phyloP scores from a whole-genome alignment of 1,284 basidiomycete genomes.

The Cerrena zonata region DNA sequence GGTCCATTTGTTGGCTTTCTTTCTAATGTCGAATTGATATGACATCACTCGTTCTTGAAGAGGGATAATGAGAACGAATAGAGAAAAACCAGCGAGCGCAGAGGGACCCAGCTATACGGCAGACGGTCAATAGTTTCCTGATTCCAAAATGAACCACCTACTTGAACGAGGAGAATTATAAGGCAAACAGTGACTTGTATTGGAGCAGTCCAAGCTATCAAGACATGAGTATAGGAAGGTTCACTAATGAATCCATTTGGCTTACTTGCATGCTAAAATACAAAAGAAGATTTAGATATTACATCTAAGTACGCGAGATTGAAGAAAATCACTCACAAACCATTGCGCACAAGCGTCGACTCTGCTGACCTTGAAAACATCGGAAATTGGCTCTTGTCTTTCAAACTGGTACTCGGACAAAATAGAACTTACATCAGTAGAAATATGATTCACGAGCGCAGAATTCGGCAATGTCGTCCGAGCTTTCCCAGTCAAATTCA shows the following conservation, averaged over 20 bases:
- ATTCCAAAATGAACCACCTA: no score
- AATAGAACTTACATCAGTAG: conserved; percentile 50
- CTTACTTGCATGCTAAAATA: conserved; percentile 40
- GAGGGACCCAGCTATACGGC: conserved; percentile 60
- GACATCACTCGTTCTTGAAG: conserved; percentile 70
- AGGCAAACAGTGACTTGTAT: conserved; percentile 61
- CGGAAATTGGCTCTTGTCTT: conserved; percentile 5
- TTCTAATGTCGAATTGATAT: conserved; percentile 56
- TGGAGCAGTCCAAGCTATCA: conserved; percentile 66
- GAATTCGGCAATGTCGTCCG: conserved; percentile 61
- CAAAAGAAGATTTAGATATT: background rate
- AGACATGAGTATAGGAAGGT: no score
- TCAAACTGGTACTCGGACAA: conserved; percentile 6
- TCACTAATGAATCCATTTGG: background rate
- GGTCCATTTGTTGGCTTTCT: conserved; percentile 62
- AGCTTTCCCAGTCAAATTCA: conserved; percentile 62
- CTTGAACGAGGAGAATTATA: conserved; percentile 56
- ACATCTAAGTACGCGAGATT: conserved; percentile 1
- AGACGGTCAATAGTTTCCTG: conserved; percentile 8
- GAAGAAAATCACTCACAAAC: conserved; percentile 47
- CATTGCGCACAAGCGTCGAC: conserved; percentile 58
- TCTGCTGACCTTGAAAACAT: conserved; percentile 40
- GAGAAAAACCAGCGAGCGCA: conserved; percentile 71
- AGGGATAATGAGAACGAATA: conserved; percentile 66
- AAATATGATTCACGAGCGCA: conserved; percentile 70